Evolutionary conservation across 768 basidiomycete genomes (phyloP).

Genomic region (Lentinula guzmanii): DNA sequence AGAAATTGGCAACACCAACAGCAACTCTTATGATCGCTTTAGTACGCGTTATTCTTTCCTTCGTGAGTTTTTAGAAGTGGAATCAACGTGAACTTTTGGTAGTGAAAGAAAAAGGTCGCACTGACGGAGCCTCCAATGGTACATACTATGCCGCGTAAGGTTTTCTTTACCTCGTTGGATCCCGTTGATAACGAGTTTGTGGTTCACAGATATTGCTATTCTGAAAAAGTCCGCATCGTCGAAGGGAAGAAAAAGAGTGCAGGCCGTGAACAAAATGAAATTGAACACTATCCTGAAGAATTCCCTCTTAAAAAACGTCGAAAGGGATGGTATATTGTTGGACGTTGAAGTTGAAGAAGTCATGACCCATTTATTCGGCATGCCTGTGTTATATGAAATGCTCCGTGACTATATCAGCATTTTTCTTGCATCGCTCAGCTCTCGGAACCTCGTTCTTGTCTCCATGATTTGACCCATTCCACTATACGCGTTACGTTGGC

Average conservation of each 20-base stretch:
- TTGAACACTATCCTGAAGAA: conserved; percentile 1
- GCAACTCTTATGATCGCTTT: not conserved
- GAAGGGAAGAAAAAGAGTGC: conserved; percentile 44
- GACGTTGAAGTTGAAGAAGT: not conserved
- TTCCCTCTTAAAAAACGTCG: not conserved
- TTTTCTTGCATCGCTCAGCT: not conserved
- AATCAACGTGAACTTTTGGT: not conserved
- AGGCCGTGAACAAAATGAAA: conserved; percentile 30
- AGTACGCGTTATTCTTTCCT: not conserved
- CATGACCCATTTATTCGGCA: not conserved
- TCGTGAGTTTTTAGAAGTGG: not conserved
- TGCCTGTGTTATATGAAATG: not conserved
- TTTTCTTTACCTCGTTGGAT: not conserved
- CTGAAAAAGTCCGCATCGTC: conserved; percentile 39
- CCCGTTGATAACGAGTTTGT: not conserved
- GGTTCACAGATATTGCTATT: conserved; percentile 34
- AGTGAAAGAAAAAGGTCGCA: conserved; percentile 39
- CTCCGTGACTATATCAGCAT: not conserved
- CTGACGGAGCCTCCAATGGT: conserved; percentile 36
- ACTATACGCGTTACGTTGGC: conserved; percentile 82
- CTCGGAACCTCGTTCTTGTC: conserved; percentile 26
- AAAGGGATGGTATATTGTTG: not conserved
- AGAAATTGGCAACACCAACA: not conserved
- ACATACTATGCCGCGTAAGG: conserved; percentile 40
- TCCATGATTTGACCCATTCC: conserved; percentile 84